Evolutionary conservation across 2,329 filamentous ascomycete genomes (phyloP).

Genomic region (Gliomastix tumulicola): DNA sequence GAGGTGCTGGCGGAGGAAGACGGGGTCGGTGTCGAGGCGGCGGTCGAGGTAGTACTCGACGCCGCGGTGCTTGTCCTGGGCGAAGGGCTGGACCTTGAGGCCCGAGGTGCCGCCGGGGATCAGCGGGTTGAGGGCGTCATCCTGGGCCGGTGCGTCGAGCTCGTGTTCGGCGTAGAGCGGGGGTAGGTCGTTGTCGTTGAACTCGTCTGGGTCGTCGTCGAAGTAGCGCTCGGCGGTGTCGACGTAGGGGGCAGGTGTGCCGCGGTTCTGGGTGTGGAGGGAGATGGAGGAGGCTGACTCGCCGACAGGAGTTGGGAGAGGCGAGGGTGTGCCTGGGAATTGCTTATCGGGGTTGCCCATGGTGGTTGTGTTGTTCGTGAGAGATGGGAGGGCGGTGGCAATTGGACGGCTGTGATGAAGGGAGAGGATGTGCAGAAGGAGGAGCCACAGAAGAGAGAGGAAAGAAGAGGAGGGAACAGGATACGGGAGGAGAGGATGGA

Average conservation of each 20-base stretch:
- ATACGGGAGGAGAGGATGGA: not conserved
- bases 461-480: too few relatives aligned
- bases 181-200: constrained; percentile 31
- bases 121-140: constrained; percentile 13
- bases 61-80: constrained; percentile 21
- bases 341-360: constrained; percentile 16
- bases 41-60: constrained; percentile 34
- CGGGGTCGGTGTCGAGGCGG: constrained; percentile 35
- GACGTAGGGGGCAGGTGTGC: not conserved
- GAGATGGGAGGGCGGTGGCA: not conserved
- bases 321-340: constrained; percentile 4
- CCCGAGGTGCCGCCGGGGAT: constrained; percentile 8
- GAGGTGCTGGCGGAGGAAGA: constrained; percentile 36
- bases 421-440: too few relatives aligned
- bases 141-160: constrained; percentile 4
- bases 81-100: constrained; percentile 16
- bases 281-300: constrained; percentile 18
- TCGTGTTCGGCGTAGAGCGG: constrained; percentile 35
- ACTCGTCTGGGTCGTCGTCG: constrained; percentile 27
- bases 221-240: constrained; percentile 16
- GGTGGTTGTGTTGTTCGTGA: too few relatives aligned
- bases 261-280: constrained; percentile 10
- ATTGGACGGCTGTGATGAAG: too few relatives aligned
- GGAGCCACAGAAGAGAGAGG: too few relatives aligned
- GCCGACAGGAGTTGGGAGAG: constrained; percentile 11